Evolutionary conservation across 129 eudicot genomes (phyloP).

Genomic region (Ambrosia artemisiifolia): DNA sequence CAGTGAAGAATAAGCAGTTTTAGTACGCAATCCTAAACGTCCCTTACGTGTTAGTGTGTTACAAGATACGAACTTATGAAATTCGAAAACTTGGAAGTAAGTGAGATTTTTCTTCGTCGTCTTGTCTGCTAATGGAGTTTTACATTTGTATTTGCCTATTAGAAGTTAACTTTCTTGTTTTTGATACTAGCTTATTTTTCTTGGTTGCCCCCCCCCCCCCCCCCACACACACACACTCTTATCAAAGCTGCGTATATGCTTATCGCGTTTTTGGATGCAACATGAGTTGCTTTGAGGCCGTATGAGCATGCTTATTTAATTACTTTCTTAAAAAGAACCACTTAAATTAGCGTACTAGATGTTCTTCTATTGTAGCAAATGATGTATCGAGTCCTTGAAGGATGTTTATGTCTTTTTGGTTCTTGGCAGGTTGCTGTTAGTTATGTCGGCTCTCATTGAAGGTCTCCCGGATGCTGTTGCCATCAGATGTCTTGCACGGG

Average conservation of each 20-base stretch:
- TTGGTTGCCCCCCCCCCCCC: no score
- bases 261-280: not conserved
- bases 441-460: conserved; percentile 79
- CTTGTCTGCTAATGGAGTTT: not conserved
- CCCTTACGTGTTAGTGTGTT: not conserved
- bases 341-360: not conserved
- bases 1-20: not conserved
- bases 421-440: conserved; percentile 16
- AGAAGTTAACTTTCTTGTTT: not conserved
- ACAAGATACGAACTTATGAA: not conserved
- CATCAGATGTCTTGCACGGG: conserved; percentile 92
- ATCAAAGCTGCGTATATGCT: not conserved
- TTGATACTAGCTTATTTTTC: not conserved
- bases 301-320: not conserved
- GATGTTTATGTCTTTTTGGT: not conserved
- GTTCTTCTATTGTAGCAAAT: not conserved
- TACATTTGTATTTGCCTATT: not conserved
- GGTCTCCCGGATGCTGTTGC: conserved; percentile 98
- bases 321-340: not conserved
- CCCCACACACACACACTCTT: no score
- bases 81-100: not conserved
- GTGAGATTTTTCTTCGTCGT: no score
- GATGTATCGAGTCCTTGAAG: not conserved
- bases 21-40: not conserved
- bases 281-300: not conserved